These are phyloP conservation scores for Suillus spraguei DNA, from an alignment of 768 basidiomycete species.

Conservation along the genomic window DNA sequence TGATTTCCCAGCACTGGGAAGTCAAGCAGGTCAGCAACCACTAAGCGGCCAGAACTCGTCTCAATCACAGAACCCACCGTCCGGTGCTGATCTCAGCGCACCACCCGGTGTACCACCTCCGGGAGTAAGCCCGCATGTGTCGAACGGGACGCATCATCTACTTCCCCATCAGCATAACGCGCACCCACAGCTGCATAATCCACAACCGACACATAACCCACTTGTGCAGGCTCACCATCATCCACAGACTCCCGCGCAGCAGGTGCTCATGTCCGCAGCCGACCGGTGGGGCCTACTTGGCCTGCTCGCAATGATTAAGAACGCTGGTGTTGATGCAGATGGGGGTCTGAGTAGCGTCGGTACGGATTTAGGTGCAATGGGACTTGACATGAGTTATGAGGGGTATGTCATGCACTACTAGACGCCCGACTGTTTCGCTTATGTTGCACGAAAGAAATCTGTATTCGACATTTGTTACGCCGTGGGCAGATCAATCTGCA, in stretches of 20 bases:
- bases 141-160: conserved; percentile 39
- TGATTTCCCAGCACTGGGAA: conserved; percentile 87
- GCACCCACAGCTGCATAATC: conserved; percentile 32
- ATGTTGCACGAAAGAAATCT: conserved; percentile 58
- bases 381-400: conserved; percentile 82
- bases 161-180: conserved; percentile 39
- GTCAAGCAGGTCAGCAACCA: conserved; percentile 45
- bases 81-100: conserved; percentile 47
- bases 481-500: conserved; percentile 91
- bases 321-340: conserved; percentile 73
- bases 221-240: conserved; percentile 43
- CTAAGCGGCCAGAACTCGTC: conserved; percentile 29
- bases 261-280: conserved; percentile 88
- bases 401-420: conserved; percentile 59
- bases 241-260: conserved; percentile 91
- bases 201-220: conserved; percentile 17
- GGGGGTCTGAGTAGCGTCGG: conserved; percentile 82
- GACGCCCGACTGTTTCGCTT: conserved; percentile 23
- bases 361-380: conserved; percentile 90
- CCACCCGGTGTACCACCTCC: conserved; percentile 52
- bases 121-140: conserved; percentile 35
- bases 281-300: conserved; percentile 94
- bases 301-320: conserved; percentile 85
- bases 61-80: conserved; percentile 32
- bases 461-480: conserved; percentile 93